Base-by-base conservation (phyloP, 179 eudicot species). In the Camellia oleifera region DNA sequence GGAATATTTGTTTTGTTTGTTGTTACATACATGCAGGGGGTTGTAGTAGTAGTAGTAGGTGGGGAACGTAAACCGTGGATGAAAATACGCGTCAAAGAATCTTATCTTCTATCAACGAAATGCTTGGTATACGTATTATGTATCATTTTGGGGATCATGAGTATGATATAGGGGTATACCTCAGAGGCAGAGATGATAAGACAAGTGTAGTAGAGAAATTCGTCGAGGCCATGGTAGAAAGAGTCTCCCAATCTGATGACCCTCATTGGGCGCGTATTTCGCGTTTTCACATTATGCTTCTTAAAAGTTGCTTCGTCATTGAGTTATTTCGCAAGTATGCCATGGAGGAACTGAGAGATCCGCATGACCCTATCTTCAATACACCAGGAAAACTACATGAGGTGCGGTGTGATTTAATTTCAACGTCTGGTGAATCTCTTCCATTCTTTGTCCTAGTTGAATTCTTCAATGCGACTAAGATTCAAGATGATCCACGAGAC, bases 401-500 rank as follows among this genome's bases (percentile, higher is more conserved):
- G 0, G 18, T 83, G 2, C 61, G 58, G 45, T 75, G 80, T 15
- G 88, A 85, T 58, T 65, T 85, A 4, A 44, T 85, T 0, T 10
- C 12, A 23, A 26, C 0, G 0, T 1, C 0, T 2, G 42, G 7
- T 26, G 3, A 64, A 18, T 23, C 85, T 82, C 75, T 77, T 48
- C 88, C 83, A 8, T 83, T 74, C 23, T 82, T 82, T 40, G 65
- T 82, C 5, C 76, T 85, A 17, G 53, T 60, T 0, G 68, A 82
- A 32, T 66, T 85, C 44, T 85, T 82, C 20, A 26, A 63, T 26
- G 63, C 78, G 57, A 84, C 80, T 5, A 72, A 72, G 46, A 53
- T 40, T 8, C 61, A 50, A 7, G 78, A 73, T 44, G 0, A 2
- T 26, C 26, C 26, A 17, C 2, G 48, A 1, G 73, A 72, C 5